Evolutionary conservation across 1,139 yeast genomes (phyloP).

Genomic region (Saccharomyces hybrid): DNA sequence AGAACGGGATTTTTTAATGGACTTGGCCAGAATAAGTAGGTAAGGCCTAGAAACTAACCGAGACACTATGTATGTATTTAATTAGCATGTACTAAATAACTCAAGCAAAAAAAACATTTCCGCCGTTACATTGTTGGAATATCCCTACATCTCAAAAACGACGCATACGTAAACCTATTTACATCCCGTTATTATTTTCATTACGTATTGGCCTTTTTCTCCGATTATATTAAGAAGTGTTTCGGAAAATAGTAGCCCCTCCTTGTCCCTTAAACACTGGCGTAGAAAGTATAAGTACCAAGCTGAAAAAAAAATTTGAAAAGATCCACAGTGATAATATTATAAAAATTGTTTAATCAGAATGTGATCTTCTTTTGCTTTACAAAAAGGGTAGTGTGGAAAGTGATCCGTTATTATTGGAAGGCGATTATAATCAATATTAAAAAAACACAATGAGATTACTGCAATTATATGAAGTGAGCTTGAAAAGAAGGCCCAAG

Average conservation of each 20-base stretch:
- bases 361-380: background rate
- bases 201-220: background rate
- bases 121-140: background rate
- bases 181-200: background rate
- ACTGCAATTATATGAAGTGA: slow-evolving; percentile 36
- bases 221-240: background rate
- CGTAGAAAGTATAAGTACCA: background rate
- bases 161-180: background rate
- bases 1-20: slow-evolving; percentile 22
- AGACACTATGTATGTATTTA: background rate
- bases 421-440: background rate
- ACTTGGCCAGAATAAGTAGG: background rate
- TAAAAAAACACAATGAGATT: slow-evolving; percentile 4
- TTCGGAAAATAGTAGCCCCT: background rate
- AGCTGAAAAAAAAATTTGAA: background rate
- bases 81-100: background rate
- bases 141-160: no score
- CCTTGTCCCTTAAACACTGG: background rate
- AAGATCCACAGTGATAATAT: background rate
- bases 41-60: background rate
- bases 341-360: background rate
- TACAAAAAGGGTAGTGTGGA: background rate
- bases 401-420: background rate
- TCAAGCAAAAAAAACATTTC: background rate
- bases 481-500: slow-evolving; percentile 43